A percentile compares a stretch with the other conserved stretches of the same genome.
Evolutionary conservation across 2,329 filamentous ascomycete species (phyloP).

Genomic region (Colletotrichum incanum): DNA sequence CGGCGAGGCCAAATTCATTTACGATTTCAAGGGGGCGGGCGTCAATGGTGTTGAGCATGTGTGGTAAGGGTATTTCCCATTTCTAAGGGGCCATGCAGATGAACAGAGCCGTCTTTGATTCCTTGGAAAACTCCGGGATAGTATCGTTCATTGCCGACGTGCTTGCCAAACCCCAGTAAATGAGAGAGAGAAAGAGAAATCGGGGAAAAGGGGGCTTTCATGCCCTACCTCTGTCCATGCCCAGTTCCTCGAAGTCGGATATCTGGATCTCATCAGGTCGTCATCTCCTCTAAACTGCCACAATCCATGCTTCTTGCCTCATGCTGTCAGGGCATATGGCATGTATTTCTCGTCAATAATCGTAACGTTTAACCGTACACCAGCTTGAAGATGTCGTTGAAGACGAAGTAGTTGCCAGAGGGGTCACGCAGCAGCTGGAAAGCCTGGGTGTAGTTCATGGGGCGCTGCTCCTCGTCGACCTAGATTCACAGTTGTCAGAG

Average conservation of each 20-base stretch:
- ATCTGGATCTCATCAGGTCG: slow-evolving; percentile 21
- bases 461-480: slow-evolving; percentile 88
- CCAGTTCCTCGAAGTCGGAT: slow-evolving; percentile 16
- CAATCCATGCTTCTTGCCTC: slow-evolving; percentile 6
- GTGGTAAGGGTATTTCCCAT: slow-evolving; percentile 6
- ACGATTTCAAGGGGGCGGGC: slow-evolving; percentile 6
- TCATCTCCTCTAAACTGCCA: slow-evolving; percentile 13
- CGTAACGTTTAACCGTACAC: slow-evolving; percentile 72
- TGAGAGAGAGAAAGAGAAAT: slow-evolving; percentile 6
- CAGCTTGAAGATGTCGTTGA: slow-evolving; percentile 96
- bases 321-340: not conserved
- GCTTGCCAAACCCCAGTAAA: slow-evolving; percentile 17
- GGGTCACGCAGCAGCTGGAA: slow-evolving; percentile 86
- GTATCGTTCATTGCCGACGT: slow-evolving; percentile 20
- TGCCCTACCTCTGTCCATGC: slow-evolving; percentile 18
- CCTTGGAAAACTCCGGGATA: not conserved
- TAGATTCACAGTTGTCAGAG: slow-evolving; percentile 53
- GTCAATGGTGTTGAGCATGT: slow-evolving; percentile 11
- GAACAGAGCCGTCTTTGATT: slow-evolving; percentile 13
- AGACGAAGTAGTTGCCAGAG: slow-evolving; percentile 83
- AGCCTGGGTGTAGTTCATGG: slow-evolving; percentile 91
- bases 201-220: not conserved
- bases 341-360: not conserved
- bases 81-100: slow-evolving; percentile 11
- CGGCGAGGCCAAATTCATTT: slow-evolving; percentile 2